A percentile compares a stretch with the other conserved stretches of the same genome.
Conservation (phyloP, 495 filamentous ascomycete genomes). For the Hypoxylon lenormandii region DNA sequence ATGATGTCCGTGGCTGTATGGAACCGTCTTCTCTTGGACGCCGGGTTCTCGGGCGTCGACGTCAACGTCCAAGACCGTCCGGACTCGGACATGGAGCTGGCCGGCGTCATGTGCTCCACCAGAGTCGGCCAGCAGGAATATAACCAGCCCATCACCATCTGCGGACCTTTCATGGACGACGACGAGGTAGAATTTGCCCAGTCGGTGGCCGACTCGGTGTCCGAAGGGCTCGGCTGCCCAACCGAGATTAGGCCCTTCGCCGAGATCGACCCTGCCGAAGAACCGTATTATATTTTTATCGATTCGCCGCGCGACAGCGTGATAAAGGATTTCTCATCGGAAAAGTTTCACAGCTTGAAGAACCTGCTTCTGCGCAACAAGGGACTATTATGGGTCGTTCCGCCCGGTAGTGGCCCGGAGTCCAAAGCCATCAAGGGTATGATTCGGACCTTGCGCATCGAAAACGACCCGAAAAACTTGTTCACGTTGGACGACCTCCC, state of each 20-base stretch:
- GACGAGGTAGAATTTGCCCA: constrained; percentile 23
- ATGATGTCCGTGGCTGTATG: constrained; percentile 50
- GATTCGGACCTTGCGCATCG: constrained; percentile 12
- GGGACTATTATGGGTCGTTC: constrained; percentile 23
- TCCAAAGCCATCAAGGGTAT: constrained; percentile 12
- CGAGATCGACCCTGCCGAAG: constrained; percentile 10
- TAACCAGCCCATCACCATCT: constrained; percentile 9
- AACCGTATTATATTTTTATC: constrained; percentile 19
- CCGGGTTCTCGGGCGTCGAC: constrained; percentile 62
- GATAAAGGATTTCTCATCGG: constrained; percentile 6
- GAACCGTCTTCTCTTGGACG: constrained; percentile 50
- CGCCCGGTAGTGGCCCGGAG: constrained; percentile 12
- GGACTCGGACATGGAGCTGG: neutral
- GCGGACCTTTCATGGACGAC: constrained; percentile 23
- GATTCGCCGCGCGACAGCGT: constrained; percentile 14
- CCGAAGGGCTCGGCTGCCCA: constrained; percentile 6
- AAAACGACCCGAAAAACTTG: constrained; percentile 9
- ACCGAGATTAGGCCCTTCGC: constrained; percentile 11
- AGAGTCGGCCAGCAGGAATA: constrained; percentile 6
- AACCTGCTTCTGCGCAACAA: constrained; percentile 7
- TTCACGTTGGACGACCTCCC: constrained; percentile 11
- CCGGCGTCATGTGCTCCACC: constrained; percentile 19
- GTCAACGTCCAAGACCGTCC: constrained; percentile 14
- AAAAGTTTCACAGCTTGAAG: constrained; percentile 17
- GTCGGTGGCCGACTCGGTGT: constrained; percentile 10